These are phyloP conservation scores for Hemileccinum impolitum DNA, from an alignment of 768 basidiomycete genomes.

Conservation along the genomic window DNA sequence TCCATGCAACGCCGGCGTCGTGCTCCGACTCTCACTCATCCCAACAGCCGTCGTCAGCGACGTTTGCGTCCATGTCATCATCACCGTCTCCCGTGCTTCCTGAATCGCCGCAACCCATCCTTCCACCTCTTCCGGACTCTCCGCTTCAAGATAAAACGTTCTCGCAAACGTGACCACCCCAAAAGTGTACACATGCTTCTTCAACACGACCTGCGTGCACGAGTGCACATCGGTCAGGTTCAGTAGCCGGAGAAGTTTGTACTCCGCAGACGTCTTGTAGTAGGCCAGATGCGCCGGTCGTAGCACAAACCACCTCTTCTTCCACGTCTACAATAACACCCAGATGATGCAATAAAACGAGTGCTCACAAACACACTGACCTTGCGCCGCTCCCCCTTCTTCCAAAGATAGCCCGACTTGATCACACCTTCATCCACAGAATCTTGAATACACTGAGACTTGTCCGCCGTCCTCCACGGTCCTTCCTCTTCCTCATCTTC, in stretches of 20 bases:
- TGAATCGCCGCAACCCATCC: constrained; percentile 85
- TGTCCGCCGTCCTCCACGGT: constrained; percentile 59
- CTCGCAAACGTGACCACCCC: constrained; percentile 87
- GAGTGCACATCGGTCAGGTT: constrained; percentile 88
- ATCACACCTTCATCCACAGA: constrained; percentile 68
- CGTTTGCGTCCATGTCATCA: constrained; percentile 59
- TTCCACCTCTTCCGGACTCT: constrained; percentile 64
- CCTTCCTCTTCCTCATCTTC: constrained; percentile 66
- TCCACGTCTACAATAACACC: constrained; percentile 74
- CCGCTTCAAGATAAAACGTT: constrained; percentile 90
- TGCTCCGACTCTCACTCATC: constrained; percentile 30
- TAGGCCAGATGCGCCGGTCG: constrained; percentile 90
- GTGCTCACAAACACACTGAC: constrained; percentile 41
- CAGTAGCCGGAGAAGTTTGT: constrained; percentile 84
- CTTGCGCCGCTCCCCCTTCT: constrained; percentile 97
- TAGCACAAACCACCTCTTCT: constrained; percentile 98
- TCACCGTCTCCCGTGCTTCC: constrained; percentile 62
- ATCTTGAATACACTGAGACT: constrained; percentile 40
- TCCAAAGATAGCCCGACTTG: constrained; percentile 93
- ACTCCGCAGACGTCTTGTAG: constrained; percentile 95
- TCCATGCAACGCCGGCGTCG: constrained; percentile 40
- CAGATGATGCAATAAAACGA: constrained; percentile 1
- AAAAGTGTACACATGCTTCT: constrained; percentile 86
- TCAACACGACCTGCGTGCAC: constrained; percentile 81
- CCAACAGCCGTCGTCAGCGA: constrained; percentile 50